These are phyloP conservation scores for Pseudopithomyces chartarum DNA, from an alignment of 2,329 filamentous ascomycete genomes.

Conservation along the genomic window DNA sequence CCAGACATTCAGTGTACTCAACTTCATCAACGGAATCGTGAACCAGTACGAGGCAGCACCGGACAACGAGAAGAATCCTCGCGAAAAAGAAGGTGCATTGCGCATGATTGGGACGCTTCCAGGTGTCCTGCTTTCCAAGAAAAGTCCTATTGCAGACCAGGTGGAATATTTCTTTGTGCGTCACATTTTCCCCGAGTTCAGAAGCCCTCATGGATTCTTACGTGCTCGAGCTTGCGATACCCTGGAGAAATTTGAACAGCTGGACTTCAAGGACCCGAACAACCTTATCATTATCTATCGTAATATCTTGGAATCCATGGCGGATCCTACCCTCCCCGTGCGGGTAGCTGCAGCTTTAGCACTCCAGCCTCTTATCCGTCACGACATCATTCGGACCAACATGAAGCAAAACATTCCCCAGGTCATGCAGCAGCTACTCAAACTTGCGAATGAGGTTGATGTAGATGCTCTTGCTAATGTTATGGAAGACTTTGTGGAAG, in stretches of 20 bases:
- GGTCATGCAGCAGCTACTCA: constrained; percentile 98
- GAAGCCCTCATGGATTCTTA: constrained; percentile 87
- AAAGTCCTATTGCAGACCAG: constrained; percentile 96
- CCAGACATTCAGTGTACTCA: constrained; percentile 92
- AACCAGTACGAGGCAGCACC: constrained; percentile 86
- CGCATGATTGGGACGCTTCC: constrained; percentile 97
- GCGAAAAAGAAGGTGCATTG: constrained; percentile 94
- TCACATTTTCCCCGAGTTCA: constrained; percentile 98
- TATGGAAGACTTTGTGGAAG: constrained; percentile 99
- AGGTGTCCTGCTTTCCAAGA: constrained; percentile 93
- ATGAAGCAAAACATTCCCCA: constrained; percentile 99
- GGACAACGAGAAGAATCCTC: constrained; percentile 87
- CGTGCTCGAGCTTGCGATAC: constrained; percentile 95
- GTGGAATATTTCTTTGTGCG: constrained; percentile 98
- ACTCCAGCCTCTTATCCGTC: constrained; percentile 91
- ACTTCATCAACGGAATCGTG: constrained; percentile 93
- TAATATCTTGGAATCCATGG: constrained; percentile 96
- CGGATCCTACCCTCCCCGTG: constrained; percentile 89
- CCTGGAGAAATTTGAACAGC: constrained; percentile 95
- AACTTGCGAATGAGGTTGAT: constrained; percentile 96
- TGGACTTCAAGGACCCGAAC: constrained; percentile 95
- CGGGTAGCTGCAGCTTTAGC: constrained; percentile 92
- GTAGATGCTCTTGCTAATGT: constrained; percentile 97
- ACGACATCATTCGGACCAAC: constrained; percentile 89
- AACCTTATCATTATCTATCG: constrained; percentile 96